Conservation (phyloP, 169 alveolate genomes). For the Plasmodium ovale region DNA sequence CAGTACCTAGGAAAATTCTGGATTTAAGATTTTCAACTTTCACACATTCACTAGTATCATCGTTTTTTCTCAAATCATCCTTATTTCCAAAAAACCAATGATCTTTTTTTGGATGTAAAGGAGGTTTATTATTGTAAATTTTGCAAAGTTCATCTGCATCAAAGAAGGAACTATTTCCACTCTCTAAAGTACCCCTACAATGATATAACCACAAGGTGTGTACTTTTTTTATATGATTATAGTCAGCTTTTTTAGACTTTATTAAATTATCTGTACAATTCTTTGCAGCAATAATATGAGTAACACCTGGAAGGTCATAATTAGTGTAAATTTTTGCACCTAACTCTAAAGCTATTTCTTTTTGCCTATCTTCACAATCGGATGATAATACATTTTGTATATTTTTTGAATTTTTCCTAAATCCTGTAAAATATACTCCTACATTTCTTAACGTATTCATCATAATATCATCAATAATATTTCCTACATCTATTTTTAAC, state of each 20-base stretch:
- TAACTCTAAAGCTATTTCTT: constrained; percentile 89
- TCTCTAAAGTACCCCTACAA: constrained; percentile 91
- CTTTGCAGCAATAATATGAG: constrained; percentile 93
- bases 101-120: constrained; percentile 90
- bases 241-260: constrained; percentile 84
- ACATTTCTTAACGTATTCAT: constrained; percentile 84
- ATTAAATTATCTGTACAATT: constrained; percentile 91
- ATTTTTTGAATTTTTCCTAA: constrained; percentile 89
- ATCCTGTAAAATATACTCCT: constrained; percentile 92
- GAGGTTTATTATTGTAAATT: constrained; percentile 89
- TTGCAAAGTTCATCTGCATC: constrained; percentile 91
- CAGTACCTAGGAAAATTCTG: constrained; percentile 89
- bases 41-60: constrained; percentile 77
- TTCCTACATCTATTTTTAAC: constrained; percentile 89
- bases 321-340: constrained; percentile 89
- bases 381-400: constrained; percentile 84
- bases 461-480: constrained; percentile 86
- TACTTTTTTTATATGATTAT: constrained; percentile 86
- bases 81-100: constrained; percentile 89
- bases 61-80: constrained; percentile 75
- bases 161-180: constrained; percentile 84
- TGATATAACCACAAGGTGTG: constrained; percentile 93
- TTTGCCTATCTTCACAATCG: constrained; percentile 92
- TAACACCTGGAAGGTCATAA: constrained; percentile 86
- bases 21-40: constrained; percentile 82